These are phyloP conservation scores for Hansenula anomala DNA, from an alignment of 1,139 yeast genomes.

Conservation along the genomic window DNA sequence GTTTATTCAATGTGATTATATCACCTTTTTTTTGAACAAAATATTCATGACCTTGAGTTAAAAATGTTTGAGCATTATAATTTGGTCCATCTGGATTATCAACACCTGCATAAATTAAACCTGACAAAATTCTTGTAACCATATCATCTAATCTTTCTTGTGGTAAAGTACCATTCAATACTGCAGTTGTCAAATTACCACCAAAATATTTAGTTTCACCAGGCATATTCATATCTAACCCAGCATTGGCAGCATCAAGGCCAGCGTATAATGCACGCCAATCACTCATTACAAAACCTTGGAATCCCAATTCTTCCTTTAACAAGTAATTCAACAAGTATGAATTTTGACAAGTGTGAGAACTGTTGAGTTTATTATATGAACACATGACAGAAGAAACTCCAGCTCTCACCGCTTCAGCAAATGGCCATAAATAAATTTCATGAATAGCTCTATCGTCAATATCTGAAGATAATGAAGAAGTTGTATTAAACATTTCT, in stretches of 20 bases:
- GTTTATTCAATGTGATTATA: slow-evolving; percentile 40
- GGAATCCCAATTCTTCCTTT: slow-evolving; percentile 57
- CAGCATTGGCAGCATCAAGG: slow-evolving; percentile 47
- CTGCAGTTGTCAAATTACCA: slow-evolving; percentile 48
- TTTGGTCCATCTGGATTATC: slow-evolving; percentile 35
- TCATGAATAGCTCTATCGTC: slow-evolving; percentile 62
- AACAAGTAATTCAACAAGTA: slow-evolving; percentile 46
- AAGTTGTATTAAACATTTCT: slow-evolving; percentile 29
- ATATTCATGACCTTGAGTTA: slow-evolving; percentile 37
- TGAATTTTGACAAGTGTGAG: slow-evolving; percentile 56
- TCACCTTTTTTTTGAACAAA: slow-evolving; percentile 46
- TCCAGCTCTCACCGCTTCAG: slow-evolving; percentile 53
- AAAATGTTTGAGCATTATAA: slow-evolving; percentile 50
- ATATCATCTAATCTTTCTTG: slow-evolving; percentile 51
- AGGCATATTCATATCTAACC: slow-evolving; percentile 63
- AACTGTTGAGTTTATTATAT: slow-evolving; percentile 49
- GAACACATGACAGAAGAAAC: slow-evolving; percentile 61
- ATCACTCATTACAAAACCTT: slow-evolving; percentile 58
- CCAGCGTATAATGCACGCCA: slow-evolving; percentile 60
- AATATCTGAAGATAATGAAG: slow-evolving; percentile 41
- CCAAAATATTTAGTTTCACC: slow-evolving; percentile 56
- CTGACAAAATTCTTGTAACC: slow-evolving; percentile 51
- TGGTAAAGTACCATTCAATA: slow-evolving; percentile 47
- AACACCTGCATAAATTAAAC: slow-evolving; percentile 42
- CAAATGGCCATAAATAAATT: slow-evolving; percentile 60